Conservation (phyloP, 805 yeast species). For the Lipomyces spencermartinsiae region DNA sequence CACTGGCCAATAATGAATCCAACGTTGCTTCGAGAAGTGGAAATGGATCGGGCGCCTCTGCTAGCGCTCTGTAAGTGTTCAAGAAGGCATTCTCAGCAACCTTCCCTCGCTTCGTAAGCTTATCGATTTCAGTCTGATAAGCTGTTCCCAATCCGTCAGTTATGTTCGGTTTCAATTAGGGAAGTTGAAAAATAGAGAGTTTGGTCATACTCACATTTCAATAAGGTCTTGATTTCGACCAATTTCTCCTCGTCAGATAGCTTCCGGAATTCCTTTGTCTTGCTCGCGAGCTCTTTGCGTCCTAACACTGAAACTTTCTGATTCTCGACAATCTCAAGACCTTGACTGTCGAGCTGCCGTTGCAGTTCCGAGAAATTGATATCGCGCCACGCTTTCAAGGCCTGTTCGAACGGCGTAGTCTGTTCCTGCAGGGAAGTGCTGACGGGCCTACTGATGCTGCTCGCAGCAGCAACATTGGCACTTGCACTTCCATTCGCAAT, state of each 20-base stretch:
- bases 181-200: not conserved
- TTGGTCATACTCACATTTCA: conserved; percentile 50
- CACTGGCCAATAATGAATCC: conserved; percentile 62
- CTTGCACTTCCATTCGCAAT: not conserved
- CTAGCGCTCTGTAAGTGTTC: conserved; percentile 72
- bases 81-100: conserved; percentile 74
- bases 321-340: conserved; percentile 69
- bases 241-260: conserved; percentile 71
- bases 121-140: conserved; percentile 89
- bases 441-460: not conserved
- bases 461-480: not conserved
- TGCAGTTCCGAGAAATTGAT: conserved; percentile 76
- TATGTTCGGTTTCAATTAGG: not conserved
- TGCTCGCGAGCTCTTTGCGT: conserved; percentile 77
- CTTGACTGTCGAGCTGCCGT: conserved; percentile 73
- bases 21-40: conserved; percentile 76
- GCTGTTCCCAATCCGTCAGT: conserved; percentile 42
- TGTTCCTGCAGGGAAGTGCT: conserved; percentile 22
- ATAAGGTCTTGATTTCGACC: conserved; percentile 65
- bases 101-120: conserved; percentile 77
- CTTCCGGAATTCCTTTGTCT: conserved; percentile 86
- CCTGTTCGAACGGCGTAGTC: conserved; percentile 40
- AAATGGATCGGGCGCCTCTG: conserved; percentile 93
- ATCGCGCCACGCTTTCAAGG: conserved; percentile 46
- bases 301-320: conserved; percentile 71